Evolutionary conservation across 805 yeast species (phyloP).

Genomic region (Starmerella asiatica): DNA sequence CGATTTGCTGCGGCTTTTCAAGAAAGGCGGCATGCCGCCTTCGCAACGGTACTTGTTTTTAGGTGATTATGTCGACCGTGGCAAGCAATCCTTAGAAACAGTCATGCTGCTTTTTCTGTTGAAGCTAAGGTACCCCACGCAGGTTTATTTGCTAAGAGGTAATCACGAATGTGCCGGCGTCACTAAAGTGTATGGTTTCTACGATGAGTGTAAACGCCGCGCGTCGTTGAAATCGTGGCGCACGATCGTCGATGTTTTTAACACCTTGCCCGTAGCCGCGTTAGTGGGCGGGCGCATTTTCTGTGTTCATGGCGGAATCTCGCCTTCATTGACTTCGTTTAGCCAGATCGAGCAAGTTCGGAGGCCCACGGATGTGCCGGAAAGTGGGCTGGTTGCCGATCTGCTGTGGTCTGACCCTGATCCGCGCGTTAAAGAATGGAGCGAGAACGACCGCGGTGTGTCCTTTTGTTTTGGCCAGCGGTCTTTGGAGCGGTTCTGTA

Average conservation of each 20-base stretch:
- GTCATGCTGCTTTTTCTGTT: slow-evolving; percentile 74
- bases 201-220: slow-evolving; percentile 93
- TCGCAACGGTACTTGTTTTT: slow-evolving; percentile 77
- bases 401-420: slow-evolving; percentile 79
- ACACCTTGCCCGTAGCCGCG: slow-evolving; percentile 89
- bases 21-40: slow-evolving; percentile 96
- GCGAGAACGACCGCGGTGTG: slow-evolving; percentile 74
- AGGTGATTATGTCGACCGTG: slow-evolving; percentile 97
- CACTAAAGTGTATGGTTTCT: slow-evolving; percentile 92
- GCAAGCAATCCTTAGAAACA: slow-evolving; percentile 91
- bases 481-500: slow-evolving; percentile 60
- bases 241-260: slow-evolving; percentile 81
- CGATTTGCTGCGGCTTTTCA: slow-evolving; percentile 79
- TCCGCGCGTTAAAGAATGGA: slow-evolving; percentile 70
- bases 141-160: slow-evolving; percentile 84
- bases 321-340: slow-evolving; percentile 57
- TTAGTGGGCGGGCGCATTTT: slow-evolving; percentile 89
- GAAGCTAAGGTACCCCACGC: slow-evolving; percentile 91
- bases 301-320: slow-evolving; percentile 75
- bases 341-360: slow-evolving; percentile 59
- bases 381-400: slow-evolving; percentile 62
- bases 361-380: slow-evolving; percentile 77
- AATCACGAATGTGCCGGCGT: slow-evolving; percentile 97
- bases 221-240: slow-evolving; percentile 88
- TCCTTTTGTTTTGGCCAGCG: slow-evolving; percentile 65